phyloP scores from a whole-genome alignment of 495 filamentous ascomycete genomes.

The Parathielavia hyrcaniae region DNA sequence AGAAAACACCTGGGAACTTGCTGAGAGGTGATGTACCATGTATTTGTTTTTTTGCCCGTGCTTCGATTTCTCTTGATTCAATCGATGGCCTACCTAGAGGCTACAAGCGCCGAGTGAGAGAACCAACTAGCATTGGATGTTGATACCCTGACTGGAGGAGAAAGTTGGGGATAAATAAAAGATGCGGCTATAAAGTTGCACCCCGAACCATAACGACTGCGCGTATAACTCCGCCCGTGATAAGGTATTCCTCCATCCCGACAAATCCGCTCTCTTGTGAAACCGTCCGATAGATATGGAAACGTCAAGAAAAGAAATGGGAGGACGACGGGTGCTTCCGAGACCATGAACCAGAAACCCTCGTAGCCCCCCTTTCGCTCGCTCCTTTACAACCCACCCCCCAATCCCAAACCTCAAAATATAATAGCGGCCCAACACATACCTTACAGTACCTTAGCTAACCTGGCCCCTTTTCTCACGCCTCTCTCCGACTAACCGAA shows the following conservation, averaged over 20 bases:
- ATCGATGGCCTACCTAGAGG: too few species aligned
- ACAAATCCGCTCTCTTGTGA: neutral
- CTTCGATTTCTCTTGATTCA: too few species aligned
- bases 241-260: neutral
- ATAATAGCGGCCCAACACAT: neutral
- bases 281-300: neutral
- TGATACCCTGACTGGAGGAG: neutral
- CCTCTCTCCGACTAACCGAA: constrained; percentile 32
- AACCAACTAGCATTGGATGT: neutral
- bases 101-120: too few species aligned
- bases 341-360: neutral
- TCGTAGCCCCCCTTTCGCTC: neutral
- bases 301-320: neutral
- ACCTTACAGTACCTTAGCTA: too few species aligned
- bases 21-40: neutral
- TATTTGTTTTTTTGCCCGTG: too few species aligned
- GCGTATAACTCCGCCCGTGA: constrained; percentile 6
- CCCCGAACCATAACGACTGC: neutral
- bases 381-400: neutral
- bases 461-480: neutral
- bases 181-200: neutral
- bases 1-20: neutral
- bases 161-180: neutral
- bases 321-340: neutral
- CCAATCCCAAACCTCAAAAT: neutral